phyloP scores from a whole-genome alignment of 495 filamentous ascomycete species.

The Amphirosellinia nigrospora region DNA sequence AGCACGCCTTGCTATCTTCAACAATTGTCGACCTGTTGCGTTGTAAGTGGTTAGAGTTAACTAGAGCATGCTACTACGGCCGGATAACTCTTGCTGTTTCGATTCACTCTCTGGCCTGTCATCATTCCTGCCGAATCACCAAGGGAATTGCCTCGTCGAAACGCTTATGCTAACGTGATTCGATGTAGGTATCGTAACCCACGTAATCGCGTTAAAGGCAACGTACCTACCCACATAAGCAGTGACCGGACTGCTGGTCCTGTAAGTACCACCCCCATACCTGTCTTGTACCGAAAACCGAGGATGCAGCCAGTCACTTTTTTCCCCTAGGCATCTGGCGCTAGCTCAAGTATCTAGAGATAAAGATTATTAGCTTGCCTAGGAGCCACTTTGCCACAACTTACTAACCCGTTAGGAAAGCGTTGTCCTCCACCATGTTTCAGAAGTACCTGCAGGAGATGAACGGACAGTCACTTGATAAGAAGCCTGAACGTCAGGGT shows the following conservation, averaged over 20 bases:
- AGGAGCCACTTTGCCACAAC: neutral
- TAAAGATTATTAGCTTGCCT: neutral
- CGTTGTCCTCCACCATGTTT: neutral
- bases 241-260: neutral
- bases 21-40: neutral
- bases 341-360: neutral
- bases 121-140: neutral
- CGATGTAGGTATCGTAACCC: neutral
- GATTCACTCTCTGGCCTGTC: neutral
- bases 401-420: neutral
- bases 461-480: conserved; percentile 15
- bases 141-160: neutral
- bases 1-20: neutral
- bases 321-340: neutral
- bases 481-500: neutral
- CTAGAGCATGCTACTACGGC: neutral
- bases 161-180: neutral
- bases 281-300: neutral
- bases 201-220: neutral
- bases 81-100: neutral
- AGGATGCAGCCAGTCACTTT: neutral
- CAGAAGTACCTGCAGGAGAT: conserved; percentile 10
- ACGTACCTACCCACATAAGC: too few species aligned
- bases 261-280: neutral
- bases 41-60: neutral